These are phyloP conservation scores for Albophoma yamanashiensis DNA, from an alignment of 2,329 filamentous ascomycete genomes.

Conservation along the genomic window DNA sequence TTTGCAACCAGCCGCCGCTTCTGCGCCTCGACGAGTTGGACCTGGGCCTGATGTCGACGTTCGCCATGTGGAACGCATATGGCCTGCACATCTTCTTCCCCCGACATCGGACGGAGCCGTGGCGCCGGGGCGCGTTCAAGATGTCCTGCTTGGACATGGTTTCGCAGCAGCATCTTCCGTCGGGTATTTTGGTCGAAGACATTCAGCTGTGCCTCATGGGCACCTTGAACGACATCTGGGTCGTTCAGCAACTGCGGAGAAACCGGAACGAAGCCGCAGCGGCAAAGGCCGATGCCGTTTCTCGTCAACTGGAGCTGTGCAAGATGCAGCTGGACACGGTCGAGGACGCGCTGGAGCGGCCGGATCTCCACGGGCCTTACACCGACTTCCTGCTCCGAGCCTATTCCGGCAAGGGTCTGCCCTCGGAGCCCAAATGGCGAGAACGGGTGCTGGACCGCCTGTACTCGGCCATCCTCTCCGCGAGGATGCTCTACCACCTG, in stretches of 20 bases:
- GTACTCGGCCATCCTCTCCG: conserved; percentile 18
- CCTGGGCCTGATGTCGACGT: conserved; percentile 20
- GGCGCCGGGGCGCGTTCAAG: conserved; percentile 15
- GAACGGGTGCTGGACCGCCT: conserved; percentile 15
- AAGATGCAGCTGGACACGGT: conserved; percentile 10
- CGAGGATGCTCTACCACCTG: conserved; percentile 24
- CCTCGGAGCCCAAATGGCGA: conserved; percentile 12
- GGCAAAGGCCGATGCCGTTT: conserved; percentile 1
- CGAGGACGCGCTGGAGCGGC: conserved; percentile 5
- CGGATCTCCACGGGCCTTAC: conserved; percentile 6
- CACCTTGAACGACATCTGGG: conserved; percentile 18
- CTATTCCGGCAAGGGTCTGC: conserved; percentile 18
- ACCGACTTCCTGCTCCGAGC: conserved; percentile 11
- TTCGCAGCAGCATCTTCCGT: conserved; percentile 14
- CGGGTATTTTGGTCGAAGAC: conserved; percentile 21
- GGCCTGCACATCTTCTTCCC: conserved; percentile 25
- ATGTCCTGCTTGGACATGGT: conserved; percentile 18
- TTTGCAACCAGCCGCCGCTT: conserved; percentile 18
- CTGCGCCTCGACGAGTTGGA: conserved; percentile 26
- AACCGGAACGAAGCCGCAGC: conserved; percentile 7
- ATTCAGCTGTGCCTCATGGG: conserved; percentile 21
- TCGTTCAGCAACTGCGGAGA: conserved; percentile 13
- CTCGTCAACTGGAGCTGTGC: conserved; percentile 6
- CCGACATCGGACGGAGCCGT: conserved; percentile 20
- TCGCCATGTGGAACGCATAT: conserved; percentile 24